phyloP scores from a whole-genome alignment of 2,329 filamentous ascomycete genomes.

The Alternaria ventricosa region DNA sequence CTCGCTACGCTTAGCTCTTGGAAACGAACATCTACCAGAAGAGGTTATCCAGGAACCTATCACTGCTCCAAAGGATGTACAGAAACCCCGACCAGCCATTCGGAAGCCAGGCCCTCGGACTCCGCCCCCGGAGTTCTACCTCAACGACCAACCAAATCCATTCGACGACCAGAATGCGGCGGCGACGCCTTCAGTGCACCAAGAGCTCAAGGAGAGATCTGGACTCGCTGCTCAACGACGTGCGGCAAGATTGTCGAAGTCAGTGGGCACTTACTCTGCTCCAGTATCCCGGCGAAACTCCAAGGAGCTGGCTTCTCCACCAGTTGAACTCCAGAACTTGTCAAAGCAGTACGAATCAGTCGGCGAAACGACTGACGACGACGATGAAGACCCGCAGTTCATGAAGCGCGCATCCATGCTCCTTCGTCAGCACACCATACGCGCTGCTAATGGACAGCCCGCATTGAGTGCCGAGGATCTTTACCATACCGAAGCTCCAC shows the following conservation, averaged over 20 bases:
- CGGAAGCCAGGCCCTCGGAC: constrained; percentile 38
- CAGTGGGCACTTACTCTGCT: constrained; percentile 46
- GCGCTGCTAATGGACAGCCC: constrained; percentile 16
- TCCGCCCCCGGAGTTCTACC: constrained; percentile 41
- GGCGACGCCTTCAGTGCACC: constrained; percentile 12
- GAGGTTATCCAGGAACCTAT: constrained; percentile 18
- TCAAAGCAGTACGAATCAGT: constrained; percentile 25
- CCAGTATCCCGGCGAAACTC: constrained; percentile 46
- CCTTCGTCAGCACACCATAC: constrained; percentile 42
- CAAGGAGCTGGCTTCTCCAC: constrained; percentile 34
- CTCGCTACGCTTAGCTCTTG: constrained; percentile 45
- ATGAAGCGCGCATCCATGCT: constrained; percentile 52
- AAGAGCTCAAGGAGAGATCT: constrained; percentile 39
- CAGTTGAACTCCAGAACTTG: constrained; percentile 25
- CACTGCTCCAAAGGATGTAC: constrained; percentile 28
- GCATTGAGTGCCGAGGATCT: constrained; percentile 35
- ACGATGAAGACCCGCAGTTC: constrained; percentile 41
- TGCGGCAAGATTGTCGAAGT: constrained; percentile 43
- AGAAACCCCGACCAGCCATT: constrained; percentile 48
- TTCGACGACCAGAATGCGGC: constrained; percentile 33
- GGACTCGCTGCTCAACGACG: constrained; percentile 44
- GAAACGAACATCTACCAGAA: constrained; percentile 33
- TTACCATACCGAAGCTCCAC: constrained; percentile 37
- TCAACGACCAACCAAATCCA: constrained; percentile 44
- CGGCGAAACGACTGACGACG: constrained; percentile 28